A percentile compares a stretch with the other conserved stretches of the same genome.
These are phyloP conservation scores for Saccharomyces jurei DNA, from an alignment of 805 yeast genomes.

Conservation along the genomic window DNA sequence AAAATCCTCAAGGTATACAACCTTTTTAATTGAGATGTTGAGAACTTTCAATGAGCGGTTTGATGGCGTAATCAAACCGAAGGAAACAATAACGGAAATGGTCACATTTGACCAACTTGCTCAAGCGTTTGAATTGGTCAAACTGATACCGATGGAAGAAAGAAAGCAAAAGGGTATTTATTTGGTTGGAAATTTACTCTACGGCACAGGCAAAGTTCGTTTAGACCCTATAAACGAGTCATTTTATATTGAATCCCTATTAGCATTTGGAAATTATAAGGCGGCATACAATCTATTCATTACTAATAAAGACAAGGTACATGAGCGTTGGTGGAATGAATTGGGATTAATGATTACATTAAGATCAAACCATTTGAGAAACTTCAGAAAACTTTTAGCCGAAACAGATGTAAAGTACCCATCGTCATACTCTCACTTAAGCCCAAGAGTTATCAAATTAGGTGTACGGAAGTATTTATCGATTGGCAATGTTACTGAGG, in stretches of 20 bases:
- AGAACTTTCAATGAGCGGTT: slow-evolving; percentile 8
- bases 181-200: slow-evolving; percentile 38
- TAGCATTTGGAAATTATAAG: slow-evolving; percentile 27
- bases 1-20: slow-evolving; percentile 10
- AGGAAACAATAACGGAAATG: slow-evolving; percentile 5
- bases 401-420: slow-evolving; percentile 23
- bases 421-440: slow-evolving; percentile 26
- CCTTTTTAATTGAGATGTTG: slow-evolving; percentile 15
- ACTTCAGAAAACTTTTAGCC: slow-evolving; percentile 32
- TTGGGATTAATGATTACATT: slow-evolving; percentile 38
- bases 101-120: slow-evolving; percentile 29
- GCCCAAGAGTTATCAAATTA: slow-evolving; percentile 31
- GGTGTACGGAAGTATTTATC: slow-evolving; percentile 31
- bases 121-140: slow-evolving; percentile 35
- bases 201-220: slow-evolving; percentile 34
- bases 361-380: slow-evolving; percentile 25
- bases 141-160: slow-evolving; percentile 31
- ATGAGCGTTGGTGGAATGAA: slow-evolving; percentile 48
- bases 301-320: slow-evolving; percentile 30
- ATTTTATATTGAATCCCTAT: slow-evolving; percentile 39
- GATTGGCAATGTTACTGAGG: slow-evolving; percentile 17
- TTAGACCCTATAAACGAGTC: slow-evolving; percentile 47
- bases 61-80: slow-evolving; percentile 1
- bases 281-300: slow-evolving; percentile 35
- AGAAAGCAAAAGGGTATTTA: slow-evolving; percentile 31